Conservation (phyloP, 179 eudicot species). For the Silene coronaria region DNA sequence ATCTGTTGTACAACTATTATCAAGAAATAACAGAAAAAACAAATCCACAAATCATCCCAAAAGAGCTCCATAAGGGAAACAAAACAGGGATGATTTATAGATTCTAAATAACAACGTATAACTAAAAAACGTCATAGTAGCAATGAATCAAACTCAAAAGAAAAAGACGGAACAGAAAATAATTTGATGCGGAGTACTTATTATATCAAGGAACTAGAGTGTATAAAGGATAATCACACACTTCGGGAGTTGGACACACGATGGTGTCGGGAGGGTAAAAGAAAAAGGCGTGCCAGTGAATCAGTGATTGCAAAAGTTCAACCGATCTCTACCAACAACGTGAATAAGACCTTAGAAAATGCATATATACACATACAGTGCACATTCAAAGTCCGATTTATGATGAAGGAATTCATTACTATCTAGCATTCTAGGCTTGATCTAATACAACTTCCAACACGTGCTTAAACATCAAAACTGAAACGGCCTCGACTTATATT, state of each 20-base stretch:
- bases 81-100: background rate
- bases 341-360: background rate
- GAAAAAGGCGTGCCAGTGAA: background rate
- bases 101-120: too few species aligned
- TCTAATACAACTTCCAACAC: background rate
- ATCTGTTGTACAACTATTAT: slow-evolving; percentile 41
- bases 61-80: background rate
- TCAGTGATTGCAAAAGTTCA: background rate
- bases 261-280: too few species aligned
- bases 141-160: too few species aligned
- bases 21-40: background rate
- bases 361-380: background rate
- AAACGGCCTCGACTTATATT: too few species aligned
- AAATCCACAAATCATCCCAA: background rate
- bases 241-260: too few species aligned
- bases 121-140: too few species aligned
- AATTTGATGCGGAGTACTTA: too few species aligned
- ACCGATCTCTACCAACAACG: background rate
- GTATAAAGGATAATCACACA: too few species aligned
- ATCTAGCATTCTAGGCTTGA: background rate
- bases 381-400: background rate
- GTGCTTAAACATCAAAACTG: too few species aligned
- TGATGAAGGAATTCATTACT: background rate
- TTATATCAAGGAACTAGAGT: too few species aligned
- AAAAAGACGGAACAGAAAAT: too few species aligned